Conservation (phyloP, 2,329 filamentous ascomycete species). For the Geosmithia flava region DNA sequence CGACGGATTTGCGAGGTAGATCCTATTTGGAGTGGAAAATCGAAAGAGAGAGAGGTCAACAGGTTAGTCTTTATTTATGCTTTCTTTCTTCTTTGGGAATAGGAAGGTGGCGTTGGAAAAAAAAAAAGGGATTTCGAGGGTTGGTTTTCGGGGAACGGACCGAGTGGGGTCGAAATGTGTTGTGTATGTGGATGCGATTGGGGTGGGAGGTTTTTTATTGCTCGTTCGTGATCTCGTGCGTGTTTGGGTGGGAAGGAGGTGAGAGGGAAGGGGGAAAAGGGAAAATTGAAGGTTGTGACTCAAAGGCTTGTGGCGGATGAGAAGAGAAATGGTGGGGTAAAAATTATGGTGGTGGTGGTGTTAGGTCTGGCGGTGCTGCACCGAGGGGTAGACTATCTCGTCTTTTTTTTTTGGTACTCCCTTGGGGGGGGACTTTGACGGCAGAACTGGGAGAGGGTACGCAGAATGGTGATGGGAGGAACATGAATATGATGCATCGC, state of each 20-base stretch:
- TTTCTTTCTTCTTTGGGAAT: too few relatives aligned
- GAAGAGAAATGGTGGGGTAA: conserved; percentile 6
- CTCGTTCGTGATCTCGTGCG: neutral
- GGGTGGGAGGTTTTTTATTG: neutral
- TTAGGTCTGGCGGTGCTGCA: conserved; percentile 2
- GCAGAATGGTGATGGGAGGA: neutral
- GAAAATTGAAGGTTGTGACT: neutral
- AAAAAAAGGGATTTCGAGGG: neutral
- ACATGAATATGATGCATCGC: too few relatives aligned
- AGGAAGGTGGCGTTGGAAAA: neutral
- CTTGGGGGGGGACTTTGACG: too few relatives aligned
- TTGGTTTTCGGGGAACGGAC: neutral
- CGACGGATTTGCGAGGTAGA: conserved; percentile 81
- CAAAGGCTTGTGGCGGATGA: conserved; percentile 2
- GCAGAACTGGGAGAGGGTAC: too few relatives aligned
- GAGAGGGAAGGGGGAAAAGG: neutral
- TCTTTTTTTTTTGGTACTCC: neutral
- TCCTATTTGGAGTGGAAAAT: conserved; percentile 18
- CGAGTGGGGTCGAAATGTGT: too few relatives aligned
- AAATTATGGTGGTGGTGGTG: conserved; percentile 1
- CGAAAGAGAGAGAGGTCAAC: neutral
- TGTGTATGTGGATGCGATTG: neutral
- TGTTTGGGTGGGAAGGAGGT: neutral
- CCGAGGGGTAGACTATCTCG: conserved; percentile 1
- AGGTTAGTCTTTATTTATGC: conserved; percentile 1